Evolutionary conservation across 345 rosid species (phyloP).

Genomic region (Sonneratia caseolaris): DNA sequence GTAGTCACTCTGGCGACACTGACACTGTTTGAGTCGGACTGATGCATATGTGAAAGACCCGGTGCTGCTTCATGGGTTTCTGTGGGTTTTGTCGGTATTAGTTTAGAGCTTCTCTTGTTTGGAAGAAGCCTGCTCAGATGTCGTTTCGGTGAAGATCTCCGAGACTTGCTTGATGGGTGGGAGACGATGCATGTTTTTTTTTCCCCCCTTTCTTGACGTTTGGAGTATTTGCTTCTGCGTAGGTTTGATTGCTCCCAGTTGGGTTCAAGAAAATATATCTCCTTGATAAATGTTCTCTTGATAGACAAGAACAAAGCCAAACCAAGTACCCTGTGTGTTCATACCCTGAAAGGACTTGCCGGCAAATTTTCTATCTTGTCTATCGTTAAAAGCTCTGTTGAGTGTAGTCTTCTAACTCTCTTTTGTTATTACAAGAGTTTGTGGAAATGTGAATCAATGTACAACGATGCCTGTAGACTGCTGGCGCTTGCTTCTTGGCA

Average conservation of each 20-base stretch:
- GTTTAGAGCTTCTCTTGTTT: not conserved
- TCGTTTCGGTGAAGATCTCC: not conserved
- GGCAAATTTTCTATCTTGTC: too few relatives aligned
- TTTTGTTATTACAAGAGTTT: too few relatives aligned
- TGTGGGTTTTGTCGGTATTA: not conserved
- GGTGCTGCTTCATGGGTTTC: not conserved
- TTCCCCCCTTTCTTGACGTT: not conserved
- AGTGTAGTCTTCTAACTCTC: too few relatives aligned
- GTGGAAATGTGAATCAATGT: too few relatives aligned
- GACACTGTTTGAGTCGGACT: not conserved
- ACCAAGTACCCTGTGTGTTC: too few relatives aligned
- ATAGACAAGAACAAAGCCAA: too few relatives aligned
- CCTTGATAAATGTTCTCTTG: too few relatives aligned
- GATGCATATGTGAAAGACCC: not conserved
- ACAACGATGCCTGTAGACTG: too few relatives aligned
- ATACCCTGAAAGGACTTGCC: too few relatives aligned
- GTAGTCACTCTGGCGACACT: not conserved
- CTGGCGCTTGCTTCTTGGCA: too few relatives aligned
- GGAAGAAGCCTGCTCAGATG: not conserved
- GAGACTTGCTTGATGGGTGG: not conserved
- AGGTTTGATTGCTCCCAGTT: not conserved
- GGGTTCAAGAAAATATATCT: too few relatives aligned
- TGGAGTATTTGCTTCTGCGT: not conserved
- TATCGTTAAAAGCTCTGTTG: too few relatives aligned
- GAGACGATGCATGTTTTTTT: not conserved